Evolutionary conservation across 306 rosid species (phyloP), one percentile per base, ranked within the genome.

Genomic region (Psophocarpus tetragonolobus): DNA sequence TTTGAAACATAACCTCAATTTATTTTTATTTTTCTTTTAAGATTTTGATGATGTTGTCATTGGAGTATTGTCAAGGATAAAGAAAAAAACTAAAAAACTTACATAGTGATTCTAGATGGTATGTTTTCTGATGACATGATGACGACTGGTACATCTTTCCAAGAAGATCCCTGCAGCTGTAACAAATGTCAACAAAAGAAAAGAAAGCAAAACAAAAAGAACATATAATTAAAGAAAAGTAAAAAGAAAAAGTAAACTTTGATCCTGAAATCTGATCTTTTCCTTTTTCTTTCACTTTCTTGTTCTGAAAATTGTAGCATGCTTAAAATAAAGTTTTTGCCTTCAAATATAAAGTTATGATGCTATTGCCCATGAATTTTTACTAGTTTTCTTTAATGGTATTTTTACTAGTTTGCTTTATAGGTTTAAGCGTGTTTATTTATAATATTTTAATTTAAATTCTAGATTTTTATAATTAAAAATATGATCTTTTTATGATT

Each of bases 101-200:
- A 95, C 99, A 89, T 91, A 90, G 12, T 92, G 76, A 95, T 88
- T 88, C 93, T 88, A n/a, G 97, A 87, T 73, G 97, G 99, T 67
- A 88, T 90, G 74, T 95, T 89, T 85, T 95, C 99, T 77, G 99
- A 95, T 68, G 99, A 95, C 97, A 95, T 95, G 53, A 95, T 76
- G 68, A 95, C 92, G 3, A 92, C 99, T 0, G 99, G 99, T 24
- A 95, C 88, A 76, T 95, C 92, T 80, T 92, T 95, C 97, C 97
- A 91, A 54, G 89, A 86, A 81, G 99, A 92, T 95, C 90, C 99
- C 97, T 95, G 84, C 74, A 77, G 58, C 45, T 71, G 65, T 39
- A 80, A 58, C 62, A 77, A 76, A 13, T 38, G 84, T 76, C 79
- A 87, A 56, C 45, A 68, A 15, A 66, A 67, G 74, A 23, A 74